A percentile compares a stretch with the other conserved stretches of the same genome.
Evolutionary conservation across 495 filamentous ascomycete species (phyloP).

Genomic region (Paragyromitra xinjiangensis): DNA sequence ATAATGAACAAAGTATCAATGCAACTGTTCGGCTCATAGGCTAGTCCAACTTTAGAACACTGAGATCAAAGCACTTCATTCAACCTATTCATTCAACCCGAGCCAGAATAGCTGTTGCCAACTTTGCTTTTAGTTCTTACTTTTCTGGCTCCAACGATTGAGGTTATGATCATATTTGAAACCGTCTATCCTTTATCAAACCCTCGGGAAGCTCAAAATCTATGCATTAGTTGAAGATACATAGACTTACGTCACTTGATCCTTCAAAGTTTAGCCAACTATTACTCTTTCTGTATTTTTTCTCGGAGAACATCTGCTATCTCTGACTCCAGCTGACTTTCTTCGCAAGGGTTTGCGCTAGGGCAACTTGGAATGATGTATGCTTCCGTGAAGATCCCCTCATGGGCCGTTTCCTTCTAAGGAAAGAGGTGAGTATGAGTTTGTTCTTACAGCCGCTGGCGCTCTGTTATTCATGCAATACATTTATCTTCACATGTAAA

Average conservation of each 20-base stretch:
- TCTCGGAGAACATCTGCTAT: background rate
- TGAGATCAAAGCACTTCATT: background rate
- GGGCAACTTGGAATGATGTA: background rate
- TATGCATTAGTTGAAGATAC: background rate
- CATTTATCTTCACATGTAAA: background rate
- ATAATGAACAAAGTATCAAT: constrained; percentile 3
- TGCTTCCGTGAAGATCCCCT: background rate
- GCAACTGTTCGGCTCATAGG: background rate
- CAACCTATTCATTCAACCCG: constrained; percentile 15
- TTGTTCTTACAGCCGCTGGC: background rate
- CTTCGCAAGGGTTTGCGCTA: background rate
- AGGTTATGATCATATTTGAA: background rate
- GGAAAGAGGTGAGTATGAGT: background rate
- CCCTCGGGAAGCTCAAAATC: background rate
- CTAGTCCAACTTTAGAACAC: background rate
- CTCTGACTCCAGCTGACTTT: background rate
- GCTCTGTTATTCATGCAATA: background rate
- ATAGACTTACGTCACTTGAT: background rate
- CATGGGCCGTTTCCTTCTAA: too few relatives aligned
- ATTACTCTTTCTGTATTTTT: background rate
- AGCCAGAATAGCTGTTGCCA: background rate
- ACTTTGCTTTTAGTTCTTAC: background rate
- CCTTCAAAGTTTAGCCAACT: background rate
- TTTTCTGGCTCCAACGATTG: background rate
- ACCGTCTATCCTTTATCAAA: background rate